phyloP scores from a whole-genome alignment of 2,329 filamentous ascomycete genomes.

The Tricladium varicosporioides region DNA sequence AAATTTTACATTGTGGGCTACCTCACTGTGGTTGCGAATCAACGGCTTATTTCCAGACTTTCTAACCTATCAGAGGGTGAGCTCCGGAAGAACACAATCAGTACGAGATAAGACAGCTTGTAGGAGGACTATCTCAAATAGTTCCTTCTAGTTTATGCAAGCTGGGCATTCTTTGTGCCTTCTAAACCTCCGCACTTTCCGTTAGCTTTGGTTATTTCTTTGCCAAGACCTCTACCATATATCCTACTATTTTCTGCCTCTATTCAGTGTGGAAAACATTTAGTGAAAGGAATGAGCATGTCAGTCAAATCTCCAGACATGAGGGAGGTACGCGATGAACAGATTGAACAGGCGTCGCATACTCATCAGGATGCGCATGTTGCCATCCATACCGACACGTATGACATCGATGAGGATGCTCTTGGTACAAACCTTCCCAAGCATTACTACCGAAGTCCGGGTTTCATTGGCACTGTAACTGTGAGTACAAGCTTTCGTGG shows the following conservation, averaged over 20 bases:
- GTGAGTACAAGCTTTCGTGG: constrained; percentile 1
- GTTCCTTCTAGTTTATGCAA: not conserved
- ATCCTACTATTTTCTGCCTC: not conserved
- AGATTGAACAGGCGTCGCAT: constrained; percentile 1
- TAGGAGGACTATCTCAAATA: no score
- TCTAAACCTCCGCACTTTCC: not conserved
- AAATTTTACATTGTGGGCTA: not conserved
- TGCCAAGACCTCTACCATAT: not conserved
- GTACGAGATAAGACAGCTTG: no score
- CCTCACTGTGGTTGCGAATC: not conserved
- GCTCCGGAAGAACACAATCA: no score
- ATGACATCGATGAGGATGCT: constrained; percentile 11
- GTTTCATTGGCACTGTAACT: constrained; percentile 13
- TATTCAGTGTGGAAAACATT: not conserved
- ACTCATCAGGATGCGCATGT: constrained; percentile 2
- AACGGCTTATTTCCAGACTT: not conserved
- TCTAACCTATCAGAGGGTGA: not conserved
- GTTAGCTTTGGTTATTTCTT: not conserved
- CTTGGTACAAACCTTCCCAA: constrained; percentile 8
- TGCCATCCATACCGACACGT: constrained; percentile 9
- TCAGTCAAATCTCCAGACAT: not conserved
- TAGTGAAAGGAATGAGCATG: not conserved
- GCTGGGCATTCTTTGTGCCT: no score
- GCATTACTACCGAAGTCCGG: constrained; percentile 12
- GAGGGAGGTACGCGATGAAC: constrained; percentile 1